Percentiles rank a stretch among this genome's conserved stretches.
These are phyloP conservation scores for Hanseniaspora clermontiae DNA, from an alignment of 805 yeast genomes.

Conservation along the genomic window DNA sequence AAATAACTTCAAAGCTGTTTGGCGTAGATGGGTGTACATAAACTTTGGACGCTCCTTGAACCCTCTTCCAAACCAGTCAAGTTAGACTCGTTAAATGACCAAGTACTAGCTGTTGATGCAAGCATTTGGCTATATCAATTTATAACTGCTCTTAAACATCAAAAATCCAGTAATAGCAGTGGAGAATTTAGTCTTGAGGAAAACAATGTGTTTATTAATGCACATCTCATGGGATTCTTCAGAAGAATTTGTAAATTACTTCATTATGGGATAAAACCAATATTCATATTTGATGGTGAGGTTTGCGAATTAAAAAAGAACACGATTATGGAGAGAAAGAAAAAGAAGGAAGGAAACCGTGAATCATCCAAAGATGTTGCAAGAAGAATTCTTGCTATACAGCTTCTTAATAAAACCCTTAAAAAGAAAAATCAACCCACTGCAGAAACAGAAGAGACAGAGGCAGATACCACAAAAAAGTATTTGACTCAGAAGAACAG, in stretches of 20 bases:
- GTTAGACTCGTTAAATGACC: constrained; percentile 68
- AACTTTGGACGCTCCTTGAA: constrained; percentile 83
- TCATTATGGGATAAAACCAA: constrained; percentile 76
- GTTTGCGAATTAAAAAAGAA: constrained; percentile 73
- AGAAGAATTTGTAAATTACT: constrained; percentile 81
- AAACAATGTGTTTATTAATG: constrained; percentile 62
- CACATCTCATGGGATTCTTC: constrained; percentile 93
- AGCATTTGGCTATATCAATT: constrained; percentile 98
- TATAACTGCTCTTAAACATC: constrained; percentile 82
- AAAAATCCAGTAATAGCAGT: neutral
- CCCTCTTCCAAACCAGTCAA: constrained; percentile 86
- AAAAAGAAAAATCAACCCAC: constrained; percentile 19
- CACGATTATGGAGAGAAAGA: constrained; percentile 62
- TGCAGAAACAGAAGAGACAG: constrained; percentile 13
- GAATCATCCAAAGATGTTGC: constrained; percentile 68
- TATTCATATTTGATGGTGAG: constrained; percentile 92
- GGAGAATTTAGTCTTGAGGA: constrained; percentile 28
- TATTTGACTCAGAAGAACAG: constrained; percentile 42
- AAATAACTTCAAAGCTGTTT: neutral
- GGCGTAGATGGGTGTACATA: constrained; percentile 77
- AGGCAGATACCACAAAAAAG: constrained; percentile 25
- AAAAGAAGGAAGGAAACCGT: constrained; percentile 58
- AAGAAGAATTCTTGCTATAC: constrained; percentile 63
- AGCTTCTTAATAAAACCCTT: constrained; percentile 46
- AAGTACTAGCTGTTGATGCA: constrained; percentile 86